These are phyloP conservation scores for Leptographium radiaticola DNA, from an alignment of 2,329 filamentous ascomycete genomes.

Conservation along the genomic window DNA sequence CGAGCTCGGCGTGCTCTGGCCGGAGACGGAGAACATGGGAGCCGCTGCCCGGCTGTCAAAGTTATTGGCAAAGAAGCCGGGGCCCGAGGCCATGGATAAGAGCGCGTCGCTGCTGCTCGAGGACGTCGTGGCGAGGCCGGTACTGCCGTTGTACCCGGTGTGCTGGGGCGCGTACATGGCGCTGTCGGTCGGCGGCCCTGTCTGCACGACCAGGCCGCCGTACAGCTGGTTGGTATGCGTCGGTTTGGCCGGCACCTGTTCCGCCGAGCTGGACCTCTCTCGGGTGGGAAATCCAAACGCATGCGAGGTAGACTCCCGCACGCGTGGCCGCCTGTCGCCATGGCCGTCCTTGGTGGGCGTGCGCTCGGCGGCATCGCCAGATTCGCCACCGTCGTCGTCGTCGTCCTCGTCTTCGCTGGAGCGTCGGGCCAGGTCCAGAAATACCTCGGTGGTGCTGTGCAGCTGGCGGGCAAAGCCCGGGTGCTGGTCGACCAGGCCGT, in stretches of 20 bases:
- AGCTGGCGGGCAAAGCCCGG: constrained; percentile 46
- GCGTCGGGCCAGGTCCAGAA: constrained; percentile 40
- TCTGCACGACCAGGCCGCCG: constrained; percentile 17
- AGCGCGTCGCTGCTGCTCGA: constrained; percentile 1
- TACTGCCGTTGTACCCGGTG: constrained; percentile 21
- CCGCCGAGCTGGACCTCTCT: constrained; percentile 9
- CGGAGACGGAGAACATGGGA: neutral
- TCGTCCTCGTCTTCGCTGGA: constrained; percentile 25
- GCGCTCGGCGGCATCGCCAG: neutral
- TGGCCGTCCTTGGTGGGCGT: neutral
- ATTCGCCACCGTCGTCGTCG: constrained; percentile 5
- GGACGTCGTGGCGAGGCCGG: neutral
- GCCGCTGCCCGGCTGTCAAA: neutral
- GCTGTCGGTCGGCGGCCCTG: constrained; percentile 1
- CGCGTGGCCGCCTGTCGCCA: too few species aligned
- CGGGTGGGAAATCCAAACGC: constrained; percentile 5
- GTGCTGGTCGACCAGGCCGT: constrained; percentile 42
- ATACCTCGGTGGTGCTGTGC: constrained; percentile 41
- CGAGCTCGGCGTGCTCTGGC: neutral
- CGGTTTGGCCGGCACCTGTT: neutral
- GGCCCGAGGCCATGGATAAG: constrained; percentile 7
- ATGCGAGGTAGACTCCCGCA: neutral
- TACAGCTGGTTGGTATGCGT: constrained; percentile 8
- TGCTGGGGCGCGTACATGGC: constrained; percentile 18
- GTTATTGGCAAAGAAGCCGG: neutral